Evolutionary conservation across 441 rosid genomes (phyloP), one percentile per base, ranked within the genome.

Genomic region (Manihot esculenta): DNA sequence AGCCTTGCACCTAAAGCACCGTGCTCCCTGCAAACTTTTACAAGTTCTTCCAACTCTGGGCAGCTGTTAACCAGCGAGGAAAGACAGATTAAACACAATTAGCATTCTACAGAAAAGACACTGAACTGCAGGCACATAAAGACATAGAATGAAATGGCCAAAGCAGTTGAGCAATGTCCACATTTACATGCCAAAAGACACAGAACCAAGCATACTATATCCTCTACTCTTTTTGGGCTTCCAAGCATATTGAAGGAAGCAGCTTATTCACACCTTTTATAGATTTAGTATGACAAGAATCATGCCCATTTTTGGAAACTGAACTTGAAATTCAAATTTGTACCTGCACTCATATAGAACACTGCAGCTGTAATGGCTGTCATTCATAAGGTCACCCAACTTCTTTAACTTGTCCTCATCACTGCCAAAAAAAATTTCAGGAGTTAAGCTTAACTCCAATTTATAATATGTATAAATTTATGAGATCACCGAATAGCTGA

Each of bases 291-390:
- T 27, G 24, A 20, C 12, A 2, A 33, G 17, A 56, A 3, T n/a
- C n/a, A 44, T 42, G 10, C 7, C 44, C 41, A 54, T 68, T 62
- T 23, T 35, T 30, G 30, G 64, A 55, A 71, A 20, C 21, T 62
- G 27, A 55, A 45, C 6, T 47, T 10, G 5, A 15, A 35, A 0
- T 35, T 35, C 21, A 8, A 15, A 67, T 57, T 11, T 33, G 41
- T 82, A 93, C 98, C 99, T 95, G 98, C 99, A 95, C 74, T 95
- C 97, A 10, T 95, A 95, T 60, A 88, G 81, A 72, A 91, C 86
- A 44, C 99, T 95, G 65, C 98, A 95, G 78, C 96, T 92, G 83
- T 84, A 61, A 77, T 92, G 98, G 88, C 96, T 90, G 7, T 86
- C 88, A 58, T 90, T 88, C 98, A 92, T 92, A 56, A 92, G 94